phyloP scores from a whole-genome alignment of 371 early-diverging fungal genomes.

The Mucor racemosus region DNA sequence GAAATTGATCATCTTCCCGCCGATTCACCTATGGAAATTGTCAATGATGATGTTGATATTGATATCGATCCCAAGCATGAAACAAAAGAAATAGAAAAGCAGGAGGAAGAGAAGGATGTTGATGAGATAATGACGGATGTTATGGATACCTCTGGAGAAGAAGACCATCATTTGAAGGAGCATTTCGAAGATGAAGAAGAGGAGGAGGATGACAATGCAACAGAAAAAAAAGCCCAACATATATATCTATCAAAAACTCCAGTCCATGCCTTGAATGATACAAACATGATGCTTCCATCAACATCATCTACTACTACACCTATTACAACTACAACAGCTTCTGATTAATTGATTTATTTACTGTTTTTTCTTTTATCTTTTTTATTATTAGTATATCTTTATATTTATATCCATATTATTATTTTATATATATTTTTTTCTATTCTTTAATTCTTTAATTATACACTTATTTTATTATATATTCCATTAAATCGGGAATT shows the following conservation, averaged over 20 bases:
- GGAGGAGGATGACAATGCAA: constrained; percentile 5
- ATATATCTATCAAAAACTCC: constrained; percentile 14
- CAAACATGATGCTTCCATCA: not conserved
- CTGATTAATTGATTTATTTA: not conserved
- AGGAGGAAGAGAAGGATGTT: not conserved
- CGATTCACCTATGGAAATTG: constrained; percentile 20
- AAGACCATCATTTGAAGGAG: not conserved
- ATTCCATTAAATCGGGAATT: too few relatives aligned
- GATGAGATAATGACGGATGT: not conserved
- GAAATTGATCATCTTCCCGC: not conserved
- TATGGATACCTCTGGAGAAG: not conserved
- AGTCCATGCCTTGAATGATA: not conserved
- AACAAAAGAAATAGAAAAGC: not conserved
- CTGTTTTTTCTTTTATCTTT: not conserved
- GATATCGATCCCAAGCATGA: too few relatives aligned
- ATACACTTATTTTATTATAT: not conserved
- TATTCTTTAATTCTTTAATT: constrained; percentile 4
- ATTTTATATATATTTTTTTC: not conserved
- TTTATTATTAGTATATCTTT: not conserved
- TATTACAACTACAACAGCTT: not conserved
- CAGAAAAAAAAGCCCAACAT: constrained; percentile 12
- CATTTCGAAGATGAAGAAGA: not conserved
- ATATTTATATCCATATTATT: not conserved
- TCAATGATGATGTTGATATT: constrained; percentile 5
- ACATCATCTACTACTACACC: not conserved